Conservation (phyloP, 2,329 filamentous ascomycete genomes). For the Cladophialophora bantiana region DNA sequence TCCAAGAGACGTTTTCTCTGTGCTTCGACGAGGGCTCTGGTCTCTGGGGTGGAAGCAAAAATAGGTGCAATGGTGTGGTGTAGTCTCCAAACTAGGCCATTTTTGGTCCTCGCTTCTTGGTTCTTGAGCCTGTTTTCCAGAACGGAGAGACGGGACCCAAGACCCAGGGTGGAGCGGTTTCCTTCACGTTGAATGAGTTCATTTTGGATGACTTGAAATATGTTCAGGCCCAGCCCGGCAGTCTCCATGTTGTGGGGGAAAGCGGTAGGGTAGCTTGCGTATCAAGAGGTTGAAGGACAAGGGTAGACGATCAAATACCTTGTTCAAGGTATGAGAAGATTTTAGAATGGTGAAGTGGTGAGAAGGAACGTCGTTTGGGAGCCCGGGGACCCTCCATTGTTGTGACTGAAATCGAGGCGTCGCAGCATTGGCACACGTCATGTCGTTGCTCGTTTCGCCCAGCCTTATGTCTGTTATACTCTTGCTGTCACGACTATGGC, state of each 20-base stretch:
- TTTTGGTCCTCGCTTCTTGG: conserved; percentile 28
- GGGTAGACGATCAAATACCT: background rate
- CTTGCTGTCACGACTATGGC: background rate
- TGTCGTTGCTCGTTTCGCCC: too few relatives aligned
- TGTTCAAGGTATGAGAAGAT: background rate
- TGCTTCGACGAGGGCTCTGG: conserved; percentile 26
- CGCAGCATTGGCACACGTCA: conserved; percentile 22
- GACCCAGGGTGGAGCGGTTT: conserved; percentile 30
- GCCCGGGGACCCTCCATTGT: background rate
- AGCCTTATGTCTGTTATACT: background rate
- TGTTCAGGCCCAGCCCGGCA: conserved; percentile 35
- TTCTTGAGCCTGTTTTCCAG: conserved; percentile 35
- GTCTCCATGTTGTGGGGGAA: conserved; percentile 14
- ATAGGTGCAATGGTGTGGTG: conserved; percentile 30
- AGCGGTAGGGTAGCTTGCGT: background rate
- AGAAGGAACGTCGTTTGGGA: background rate
- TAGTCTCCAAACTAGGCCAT: conserved; percentile 32
- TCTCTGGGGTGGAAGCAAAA: conserved; percentile 28
- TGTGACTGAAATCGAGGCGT: background rate
- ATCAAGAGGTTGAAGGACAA: background rate
- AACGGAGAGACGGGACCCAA: conserved; percentile 33
- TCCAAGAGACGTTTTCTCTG: conserved; percentile 28
- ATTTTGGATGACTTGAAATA: conserved; percentile 41
- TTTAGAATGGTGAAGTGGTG: background rate
- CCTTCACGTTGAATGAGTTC: conserved; percentile 36